Conservation (phyloP, 192 early-diverging fungal genomes). For the Podochytrium sp. region DNA sequence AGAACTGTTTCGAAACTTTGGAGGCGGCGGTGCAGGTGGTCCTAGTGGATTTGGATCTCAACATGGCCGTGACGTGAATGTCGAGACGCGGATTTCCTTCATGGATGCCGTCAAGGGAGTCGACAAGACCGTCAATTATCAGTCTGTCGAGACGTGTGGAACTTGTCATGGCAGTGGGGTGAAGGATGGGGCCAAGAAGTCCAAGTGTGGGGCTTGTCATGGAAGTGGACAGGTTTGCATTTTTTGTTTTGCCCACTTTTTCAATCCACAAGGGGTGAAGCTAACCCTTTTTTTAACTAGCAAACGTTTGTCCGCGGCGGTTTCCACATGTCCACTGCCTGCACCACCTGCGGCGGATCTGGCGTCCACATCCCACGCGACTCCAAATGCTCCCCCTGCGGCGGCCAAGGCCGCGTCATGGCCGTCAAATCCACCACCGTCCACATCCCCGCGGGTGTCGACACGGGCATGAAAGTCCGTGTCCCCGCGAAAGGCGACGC, state of each 20-base stretch:
- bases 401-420: slow-evolving; percentile 79
- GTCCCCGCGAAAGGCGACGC: slow-evolving; percentile 82
- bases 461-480: slow-evolving; percentile 79
- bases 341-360: slow-evolving; percentile 82
- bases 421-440: slow-evolving; percentile 74
- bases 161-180: slow-evolving; percentile 82
- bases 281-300: neutral
- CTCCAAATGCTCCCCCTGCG: slow-evolving; percentile 77
- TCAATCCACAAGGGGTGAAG: neutral
- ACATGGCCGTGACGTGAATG: slow-evolving; percentile 70
- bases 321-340: slow-evolving; percentile 87
- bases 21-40: slow-evolving; percentile 55
- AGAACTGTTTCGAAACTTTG: slow-evolving; percentile 61
- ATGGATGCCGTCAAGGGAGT: slow-evolving; percentile 91
- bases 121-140: slow-evolving; percentile 66
- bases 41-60: slow-evolving; percentile 35
- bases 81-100: slow-evolving; percentile 72
- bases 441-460: slow-evolving; percentile 78
- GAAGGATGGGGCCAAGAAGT: slow-evolving; percentile 73
- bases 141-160: slow-evolving; percentile 72
- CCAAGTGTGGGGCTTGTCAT: slow-evolving; percentile 74
- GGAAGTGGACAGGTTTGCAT: slow-evolving; percentile 74
- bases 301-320: slow-evolving; percentile 83
- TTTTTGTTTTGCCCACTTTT: neutral
- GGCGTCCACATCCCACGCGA: slow-evolving; percentile 71